Percentiles rank a stretch among this genome's conserved stretches.
phyloP scores from a whole-genome alignment of 1,284 basidiomycete species.

The Moesziomyces aphidis region DNA sequence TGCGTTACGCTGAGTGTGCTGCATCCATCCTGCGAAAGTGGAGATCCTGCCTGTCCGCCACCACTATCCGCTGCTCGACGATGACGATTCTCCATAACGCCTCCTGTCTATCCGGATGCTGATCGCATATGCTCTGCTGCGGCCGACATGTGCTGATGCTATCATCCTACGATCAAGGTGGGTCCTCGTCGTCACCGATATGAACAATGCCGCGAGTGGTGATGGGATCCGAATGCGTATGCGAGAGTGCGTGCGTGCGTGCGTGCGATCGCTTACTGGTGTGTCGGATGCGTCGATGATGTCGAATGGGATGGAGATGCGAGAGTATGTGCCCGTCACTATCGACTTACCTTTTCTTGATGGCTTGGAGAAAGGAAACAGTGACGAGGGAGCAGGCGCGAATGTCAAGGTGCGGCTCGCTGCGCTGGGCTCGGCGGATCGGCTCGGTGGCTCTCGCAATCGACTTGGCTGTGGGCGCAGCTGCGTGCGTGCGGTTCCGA shows the following conservation, averaged over 20 bases:
- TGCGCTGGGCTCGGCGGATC: background rate
- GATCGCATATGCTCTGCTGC: no score
- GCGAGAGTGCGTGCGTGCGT: background rate
- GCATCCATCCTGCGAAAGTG: no score
- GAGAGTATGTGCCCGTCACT: conserved; percentile 8
- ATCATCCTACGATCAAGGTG: background rate
- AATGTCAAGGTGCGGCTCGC: conserved; percentile 19
- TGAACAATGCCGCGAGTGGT: background rate
- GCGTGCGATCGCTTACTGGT: conserved; percentile 6
- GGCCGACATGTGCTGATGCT: no score
- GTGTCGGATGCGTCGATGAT: conserved; percentile 4
- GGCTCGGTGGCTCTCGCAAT: background rate
- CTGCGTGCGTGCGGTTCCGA: background rate
- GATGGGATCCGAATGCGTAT: background rate
- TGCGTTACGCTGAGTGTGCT: no score
- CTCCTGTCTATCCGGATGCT: no score
- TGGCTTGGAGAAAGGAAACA: conserved; percentile 45
- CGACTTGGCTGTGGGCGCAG: background rate
- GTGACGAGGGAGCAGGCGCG: conserved; percentile 24
- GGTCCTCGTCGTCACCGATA: background rate
- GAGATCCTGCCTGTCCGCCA: no score
- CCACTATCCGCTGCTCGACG: no score
- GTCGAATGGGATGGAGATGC: conserved; percentile 9
- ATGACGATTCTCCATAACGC: no score
- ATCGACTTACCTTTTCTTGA: conserved; percentile 54